Evolutionary conservation across 208 protist species (phyloP), one percentile per base, ranked within the genome.

Genomic region (Trypanosoma brucei): DNA sequence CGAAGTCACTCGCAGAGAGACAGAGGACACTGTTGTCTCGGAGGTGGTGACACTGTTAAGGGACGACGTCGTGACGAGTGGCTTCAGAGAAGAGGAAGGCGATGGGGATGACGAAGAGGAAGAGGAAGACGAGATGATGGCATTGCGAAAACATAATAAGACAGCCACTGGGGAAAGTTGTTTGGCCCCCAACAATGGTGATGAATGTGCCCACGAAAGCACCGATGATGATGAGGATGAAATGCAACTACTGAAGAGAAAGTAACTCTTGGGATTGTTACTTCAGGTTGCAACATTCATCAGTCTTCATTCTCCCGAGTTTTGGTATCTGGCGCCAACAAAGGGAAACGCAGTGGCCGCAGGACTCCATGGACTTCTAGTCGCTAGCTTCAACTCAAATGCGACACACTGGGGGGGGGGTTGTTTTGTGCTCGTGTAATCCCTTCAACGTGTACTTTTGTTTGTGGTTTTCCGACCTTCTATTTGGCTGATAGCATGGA

Each of bases 171-270:
- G 7, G 38, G 11, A 13, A 51, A 55, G 42, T 11, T 13, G 50
- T n/a, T 14, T 6, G 4, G 51, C 37, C 40, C 45, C 7, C 14
- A n/a, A 39, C 34, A 67, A 65, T 33, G 68, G 71, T 7, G 64
- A 77, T 54, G 42, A 46, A 22, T 22, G 22, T 22, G 22, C 22
- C 22, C 22, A 22, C 42, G 11, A 14, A 6, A 6, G 42, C 11
- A 46, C 42, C 6, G 70, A 70, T 3, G 71, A 72, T n/a, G 70
- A 75, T 6, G 74, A 81, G 37, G 79, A 84, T 62, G 79, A 84
- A 55, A 84, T 84, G 78, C 30, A 34, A 11, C 37, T 70, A 6
- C 59, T 84, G 14, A 67, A 67, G 33, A 66, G 36, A 39, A 65
- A 55, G 13, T 40, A 31, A 44, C 8, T 46, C 8, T 46, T 22